Conservation (phyloP, 192 early-diverging fungal species). For the Rhizoclosmatium sp. region DNA sequence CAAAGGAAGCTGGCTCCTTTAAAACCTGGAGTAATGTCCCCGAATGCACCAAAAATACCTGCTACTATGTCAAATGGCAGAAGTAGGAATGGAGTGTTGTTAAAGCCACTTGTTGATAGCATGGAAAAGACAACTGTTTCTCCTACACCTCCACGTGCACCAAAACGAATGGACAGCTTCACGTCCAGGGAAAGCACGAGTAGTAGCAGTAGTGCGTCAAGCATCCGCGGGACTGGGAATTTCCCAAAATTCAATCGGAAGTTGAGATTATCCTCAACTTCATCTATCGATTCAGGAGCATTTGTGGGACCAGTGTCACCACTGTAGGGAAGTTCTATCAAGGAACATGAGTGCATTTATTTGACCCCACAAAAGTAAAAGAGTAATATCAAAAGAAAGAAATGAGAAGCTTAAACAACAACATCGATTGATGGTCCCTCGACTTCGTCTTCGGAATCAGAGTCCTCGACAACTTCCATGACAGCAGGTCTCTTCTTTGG, state of each 20-base stretch:
- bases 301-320: background rate
- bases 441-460: conserved; percentile 31
- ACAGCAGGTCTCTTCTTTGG: conserved; percentile 35
- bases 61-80: background rate
- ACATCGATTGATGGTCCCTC: conserved; percentile 45
- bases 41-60: background rate
- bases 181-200: too few relatives aligned
- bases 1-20: background rate
- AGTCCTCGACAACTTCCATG: conserved; percentile 44
- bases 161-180: background rate
- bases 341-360: conserved; percentile 1
- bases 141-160: background rate
- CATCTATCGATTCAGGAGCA: conserved; percentile 17
- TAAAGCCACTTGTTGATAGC: background rate
- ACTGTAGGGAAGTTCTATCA: background rate
- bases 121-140: background rate
- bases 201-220: conserved; percentile 7
- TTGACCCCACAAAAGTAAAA: background rate
- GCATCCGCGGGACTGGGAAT: background rate
- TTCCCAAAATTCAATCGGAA: conserved; percentile 1
- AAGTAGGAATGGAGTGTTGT: conserved; percentile 7
- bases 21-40: background rate
- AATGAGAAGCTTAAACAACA: conserved; percentile 17
- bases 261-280: conserved; percentile 5
- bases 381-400: background rate